A percentile compares a stretch with the other conserved stretches of the same genome.
phyloP scores from a whole-genome alignment of 2,329 filamentous ascomycete species.

The Ophiostoma sp. region DNA sequence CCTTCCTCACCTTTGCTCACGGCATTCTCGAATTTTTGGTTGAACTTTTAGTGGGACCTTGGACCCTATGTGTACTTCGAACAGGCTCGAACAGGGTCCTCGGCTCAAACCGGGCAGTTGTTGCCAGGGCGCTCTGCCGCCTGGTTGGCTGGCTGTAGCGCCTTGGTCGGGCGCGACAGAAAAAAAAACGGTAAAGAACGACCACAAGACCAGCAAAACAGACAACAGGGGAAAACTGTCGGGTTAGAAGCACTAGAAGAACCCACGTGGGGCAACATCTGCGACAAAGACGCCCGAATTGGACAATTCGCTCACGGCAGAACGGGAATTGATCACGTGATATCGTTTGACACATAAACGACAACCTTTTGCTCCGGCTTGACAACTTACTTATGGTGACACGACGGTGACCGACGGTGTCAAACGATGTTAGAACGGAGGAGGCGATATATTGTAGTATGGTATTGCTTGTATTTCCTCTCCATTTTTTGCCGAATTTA shows the following conservation, averaged over 20 bases:
- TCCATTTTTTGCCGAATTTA: too few relatives aligned
- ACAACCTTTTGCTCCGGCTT: not conserved
- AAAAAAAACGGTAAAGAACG: slow-evolving; percentile 4
- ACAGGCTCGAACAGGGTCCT: slow-evolving; percentile 23
- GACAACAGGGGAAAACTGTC: not conserved
- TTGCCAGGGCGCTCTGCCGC: slow-evolving; percentile 12
- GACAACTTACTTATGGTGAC: not conserved
- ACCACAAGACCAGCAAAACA: not conserved
- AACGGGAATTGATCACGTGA: slow-evolving; percentile 7
- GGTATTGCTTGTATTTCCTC: not conserved
- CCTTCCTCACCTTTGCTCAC: not conserved
- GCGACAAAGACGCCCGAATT: not conserved
- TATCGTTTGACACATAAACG: not conserved
- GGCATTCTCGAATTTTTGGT: slow-evolving; percentile 18
- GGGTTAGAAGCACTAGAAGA: slow-evolving; percentile 13
- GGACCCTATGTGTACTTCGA: not conserved
- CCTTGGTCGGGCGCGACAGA: slow-evolving; percentile 6
- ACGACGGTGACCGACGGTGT: not conserved
- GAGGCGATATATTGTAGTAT: not conserved
- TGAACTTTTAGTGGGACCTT: slow-evolving; percentile 23
- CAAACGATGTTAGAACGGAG: not conserved
- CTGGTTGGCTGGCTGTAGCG: slow-evolving; percentile 12
- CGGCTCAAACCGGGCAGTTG: slow-evolving; percentile 28
- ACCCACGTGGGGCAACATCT: slow-evolving; percentile 20
- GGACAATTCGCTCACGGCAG: slow-evolving; percentile 5